phyloP scores from a whole-genome alignment of 2,329 filamentous ascomycete species.

The Fusarium sp. region DNA sequence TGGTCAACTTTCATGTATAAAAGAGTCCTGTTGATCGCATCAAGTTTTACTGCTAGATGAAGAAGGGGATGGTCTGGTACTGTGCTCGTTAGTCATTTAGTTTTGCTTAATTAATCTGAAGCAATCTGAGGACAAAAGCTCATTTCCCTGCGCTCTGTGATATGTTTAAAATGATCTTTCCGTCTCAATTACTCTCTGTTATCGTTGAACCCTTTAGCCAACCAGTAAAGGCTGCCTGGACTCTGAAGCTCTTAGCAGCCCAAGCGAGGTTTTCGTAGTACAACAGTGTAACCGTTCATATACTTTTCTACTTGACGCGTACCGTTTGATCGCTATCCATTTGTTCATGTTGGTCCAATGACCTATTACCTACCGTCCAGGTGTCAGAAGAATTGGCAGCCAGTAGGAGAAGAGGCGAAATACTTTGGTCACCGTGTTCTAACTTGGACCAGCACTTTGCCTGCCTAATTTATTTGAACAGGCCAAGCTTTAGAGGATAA shows the following conservation, averaged over 20 bases:
- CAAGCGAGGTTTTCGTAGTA: not conserved
- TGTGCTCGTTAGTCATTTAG: constrained; percentile 32
- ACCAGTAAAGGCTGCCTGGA: accelerated
- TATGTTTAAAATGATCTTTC: accelerated
- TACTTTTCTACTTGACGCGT: not conserved
- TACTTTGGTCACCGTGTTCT: no score
- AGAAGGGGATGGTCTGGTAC: constrained; percentile 31
- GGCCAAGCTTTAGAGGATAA: not conserved
- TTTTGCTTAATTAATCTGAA: constrained; percentile 30
- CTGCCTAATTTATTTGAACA: not conserved
- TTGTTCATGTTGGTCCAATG: no score
- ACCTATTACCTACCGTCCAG: no score
- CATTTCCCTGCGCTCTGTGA: not conserved
- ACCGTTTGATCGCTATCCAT: no score
- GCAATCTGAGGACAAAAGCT: constrained; percentile 15
- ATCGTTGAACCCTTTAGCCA: accelerated
- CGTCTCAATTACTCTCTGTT: not conserved
- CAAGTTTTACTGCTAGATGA: constrained; percentile 20
- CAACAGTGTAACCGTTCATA: no score
- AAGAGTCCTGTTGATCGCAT: constrained; percentile 31
- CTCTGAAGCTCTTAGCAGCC: no score
- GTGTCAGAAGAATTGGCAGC: no score
- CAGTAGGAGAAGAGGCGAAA: no score
- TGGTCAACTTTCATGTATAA: constrained; percentile 23
- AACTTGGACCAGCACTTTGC: not conserved